Conservation (phyloP, 2,329 filamentous ascomycete species). For the Endothia cerciana region DNA sequence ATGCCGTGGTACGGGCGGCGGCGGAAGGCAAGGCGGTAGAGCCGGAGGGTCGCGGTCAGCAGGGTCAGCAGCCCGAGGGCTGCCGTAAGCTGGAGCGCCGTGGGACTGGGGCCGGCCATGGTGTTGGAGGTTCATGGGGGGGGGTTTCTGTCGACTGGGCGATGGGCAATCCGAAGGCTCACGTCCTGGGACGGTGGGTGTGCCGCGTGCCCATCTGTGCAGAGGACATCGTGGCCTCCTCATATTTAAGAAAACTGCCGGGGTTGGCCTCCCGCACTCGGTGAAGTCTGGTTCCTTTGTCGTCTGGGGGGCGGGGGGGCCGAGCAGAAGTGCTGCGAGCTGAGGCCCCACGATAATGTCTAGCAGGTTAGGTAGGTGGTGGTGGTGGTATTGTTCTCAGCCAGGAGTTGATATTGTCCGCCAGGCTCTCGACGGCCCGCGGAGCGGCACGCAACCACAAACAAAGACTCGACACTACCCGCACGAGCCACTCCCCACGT, state of each 20-base stretch:
- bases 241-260: not conserved
- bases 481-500: too few species aligned
- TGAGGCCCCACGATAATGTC: not conserved
- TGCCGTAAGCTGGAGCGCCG: slow-evolving; percentile 1
- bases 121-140: slow-evolving; percentile 10
- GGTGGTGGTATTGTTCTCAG: slow-evolving; percentile 16
- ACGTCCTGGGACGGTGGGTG: not conserved
- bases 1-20: slow-evolving; percentile 24
- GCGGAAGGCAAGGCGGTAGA: slow-evolving; percentile 21
- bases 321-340: not conserved
- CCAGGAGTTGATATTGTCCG: slow-evolving; percentile 7
- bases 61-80: slow-evolving; percentile 19
- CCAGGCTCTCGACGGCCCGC: not conserved
- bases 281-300: slow-evolving; percentile 2
- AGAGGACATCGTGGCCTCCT: not conserved
- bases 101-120: not conserved
- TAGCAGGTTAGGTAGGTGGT: not conserved
- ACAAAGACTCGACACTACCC: slow-evolving; percentile 4
- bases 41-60: slow-evolving; percentile 11
- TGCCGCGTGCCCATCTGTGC: not conserved
- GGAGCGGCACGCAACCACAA: not conserved
- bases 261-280: not conserved
- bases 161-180: too few species aligned
- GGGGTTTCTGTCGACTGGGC: too few species aligned
- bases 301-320: not conserved